Evolutionary conservation across 371 early-diverging fungal species (phyloP).

Genomic region (Mucor plumbeus): DNA sequence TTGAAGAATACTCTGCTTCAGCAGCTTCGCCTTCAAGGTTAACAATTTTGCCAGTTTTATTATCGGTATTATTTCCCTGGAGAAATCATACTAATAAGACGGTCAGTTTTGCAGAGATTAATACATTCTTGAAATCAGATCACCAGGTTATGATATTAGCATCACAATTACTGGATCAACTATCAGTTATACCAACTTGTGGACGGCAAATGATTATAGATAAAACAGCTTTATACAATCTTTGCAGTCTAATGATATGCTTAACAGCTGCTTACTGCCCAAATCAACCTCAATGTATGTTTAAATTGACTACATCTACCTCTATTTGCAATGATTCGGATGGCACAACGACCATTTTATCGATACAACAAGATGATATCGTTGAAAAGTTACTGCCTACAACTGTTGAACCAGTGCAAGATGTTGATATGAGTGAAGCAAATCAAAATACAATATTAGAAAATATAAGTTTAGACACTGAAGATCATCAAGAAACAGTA

Average conservation of each 20-base stretch:
- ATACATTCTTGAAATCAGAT: constrained; percentile 8
- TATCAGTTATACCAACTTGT: constrained; percentile 10
- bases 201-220: constrained; percentile 15
- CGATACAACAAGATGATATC: background rate
- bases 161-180: constrained; percentile 21
- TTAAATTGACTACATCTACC: background rate
- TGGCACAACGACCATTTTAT: background rate
- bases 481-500: background rate
- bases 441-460: background rate
- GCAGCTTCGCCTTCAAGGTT: background rate
- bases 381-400: background rate
- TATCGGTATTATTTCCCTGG: constrained; percentile 21
- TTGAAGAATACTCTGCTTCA: background rate
- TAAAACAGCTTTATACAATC: background rate
- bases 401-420: background rate
- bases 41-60: constrained; percentile 16
- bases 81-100: background rate
- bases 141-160: constrained; percentile 16
- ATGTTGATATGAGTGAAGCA: background rate
- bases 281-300: background rate
- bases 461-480: background rate
- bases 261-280: background rate
- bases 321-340: background rate
- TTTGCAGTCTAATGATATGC: background rate
- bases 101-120: background rate